These are phyloP conservation scores for Fusarium irregulare DNA, from an alignment of 2,329 filamentous ascomycete species.

Conservation along the genomic window DNA sequence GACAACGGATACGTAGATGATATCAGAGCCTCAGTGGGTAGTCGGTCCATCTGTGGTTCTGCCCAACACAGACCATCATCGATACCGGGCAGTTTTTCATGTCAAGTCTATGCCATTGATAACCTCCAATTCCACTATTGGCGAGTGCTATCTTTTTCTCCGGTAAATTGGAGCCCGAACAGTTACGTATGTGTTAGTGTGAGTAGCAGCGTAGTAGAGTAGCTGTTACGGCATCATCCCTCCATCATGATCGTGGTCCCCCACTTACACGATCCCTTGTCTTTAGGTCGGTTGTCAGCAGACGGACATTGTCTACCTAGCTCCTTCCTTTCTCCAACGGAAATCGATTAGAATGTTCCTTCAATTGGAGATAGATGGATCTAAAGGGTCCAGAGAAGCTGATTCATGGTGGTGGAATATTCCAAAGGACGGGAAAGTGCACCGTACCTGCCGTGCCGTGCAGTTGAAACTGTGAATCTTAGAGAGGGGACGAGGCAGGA, in stretches of 20 bases:
- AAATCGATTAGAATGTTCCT: background rate
- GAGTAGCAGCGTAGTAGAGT: background rate
- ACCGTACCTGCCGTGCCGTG: conserved; percentile 31
- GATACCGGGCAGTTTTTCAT: background rate
- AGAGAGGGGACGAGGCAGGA: conserved; percentile 6
- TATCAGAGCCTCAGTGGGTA: conserved; percentile 22
- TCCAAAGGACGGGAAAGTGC: conserved; percentile 19
- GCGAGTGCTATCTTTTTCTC: background rate
- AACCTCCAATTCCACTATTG: conserved; percentile 15
- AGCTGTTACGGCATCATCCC: conserved; percentile 27
- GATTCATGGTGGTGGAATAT: background rate
- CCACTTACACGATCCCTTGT: conserved; percentile 25
- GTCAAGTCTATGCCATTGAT: background rate
- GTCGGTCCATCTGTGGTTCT: conserved; percentile 34
- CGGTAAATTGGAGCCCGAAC: conserved; percentile 7
- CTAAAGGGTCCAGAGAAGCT: background rate
- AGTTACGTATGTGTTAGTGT: conserved; percentile 1
- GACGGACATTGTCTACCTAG: conserved; percentile 22
- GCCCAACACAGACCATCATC: conserved; percentile 1
- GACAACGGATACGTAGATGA: background rate
- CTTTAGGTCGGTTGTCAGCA: background rate
- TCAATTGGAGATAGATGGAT: conserved; percentile 18
- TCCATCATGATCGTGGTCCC: conserved; percentile 21
- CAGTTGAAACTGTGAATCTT: conserved; percentile 2
- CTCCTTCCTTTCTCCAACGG: conserved; percentile 20